Evolutionary conservation across 2,329 filamentous ascomycete species (phyloP).

Genomic region (Diaporthe amygdali): DNA sequence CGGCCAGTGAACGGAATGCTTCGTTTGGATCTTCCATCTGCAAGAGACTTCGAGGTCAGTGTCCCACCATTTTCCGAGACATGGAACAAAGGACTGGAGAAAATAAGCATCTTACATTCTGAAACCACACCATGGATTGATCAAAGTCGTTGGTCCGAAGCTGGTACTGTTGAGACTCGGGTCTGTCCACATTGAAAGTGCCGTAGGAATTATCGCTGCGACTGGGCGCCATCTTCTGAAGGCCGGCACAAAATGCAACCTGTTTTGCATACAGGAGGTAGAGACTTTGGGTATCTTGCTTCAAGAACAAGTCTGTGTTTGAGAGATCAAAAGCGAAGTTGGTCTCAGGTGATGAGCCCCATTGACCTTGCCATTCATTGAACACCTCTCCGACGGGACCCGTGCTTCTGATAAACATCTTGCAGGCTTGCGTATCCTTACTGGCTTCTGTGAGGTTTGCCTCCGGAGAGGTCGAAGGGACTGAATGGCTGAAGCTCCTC

Average conservation of each 20-base stretch:
- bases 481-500: not conserved
- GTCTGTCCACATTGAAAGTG: not conserved
- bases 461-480: not conserved
- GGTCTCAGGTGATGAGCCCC: not conserved
- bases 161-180: not conserved
- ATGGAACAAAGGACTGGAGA: not conserved
- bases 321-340: not conserved
- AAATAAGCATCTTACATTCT: not conserved
- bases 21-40: conserved; percentile 7
- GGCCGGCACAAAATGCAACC: not conserved
- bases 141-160: not conserved
- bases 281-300: not conserved
- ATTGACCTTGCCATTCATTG: not conserved
- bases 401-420: not conserved
- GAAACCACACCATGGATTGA: conserved; percentile 5
- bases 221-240: not conserved
- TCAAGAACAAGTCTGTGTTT: not conserved
- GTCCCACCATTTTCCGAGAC: not conserved
- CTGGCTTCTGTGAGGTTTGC: not conserved
- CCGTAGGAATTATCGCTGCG: no score
- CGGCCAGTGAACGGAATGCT: not conserved
- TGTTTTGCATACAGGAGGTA: not conserved
- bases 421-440: not conserved
- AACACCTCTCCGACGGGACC: not conserved
- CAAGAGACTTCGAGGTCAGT: not conserved